Percentiles rank a stretch among this genome's conserved stretches.
phyloP scores from a whole-genome alignment of 2,329 filamentous ascomycete species.

The Lachnellula suecica region DNA sequence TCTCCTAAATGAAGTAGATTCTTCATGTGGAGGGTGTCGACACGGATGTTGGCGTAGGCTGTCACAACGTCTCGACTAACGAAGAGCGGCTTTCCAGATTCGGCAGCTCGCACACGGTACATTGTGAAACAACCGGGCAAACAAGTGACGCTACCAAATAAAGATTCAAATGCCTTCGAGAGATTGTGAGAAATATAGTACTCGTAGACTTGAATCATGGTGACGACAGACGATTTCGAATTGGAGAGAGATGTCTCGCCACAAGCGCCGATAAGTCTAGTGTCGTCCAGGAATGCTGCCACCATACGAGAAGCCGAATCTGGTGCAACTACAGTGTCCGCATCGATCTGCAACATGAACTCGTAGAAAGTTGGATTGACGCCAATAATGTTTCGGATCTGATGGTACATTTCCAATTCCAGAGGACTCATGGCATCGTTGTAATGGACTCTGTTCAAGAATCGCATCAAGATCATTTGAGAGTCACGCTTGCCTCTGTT shows the following conservation, averaged over 20 bases:
- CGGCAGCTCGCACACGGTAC: conserved; percentile 94
- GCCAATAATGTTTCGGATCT: conserved; percentile 97
- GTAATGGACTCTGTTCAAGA: conserved; percentile 98
- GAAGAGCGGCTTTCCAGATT: conserved; percentile 93
- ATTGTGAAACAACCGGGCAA: conserved; percentile 98
- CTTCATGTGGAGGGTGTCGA: conserved; percentile 98
- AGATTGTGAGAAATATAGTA: conserved; percentile 99
- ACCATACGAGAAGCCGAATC: conserved; percentile 94
- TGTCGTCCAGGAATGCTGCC: conserved; percentile 86
- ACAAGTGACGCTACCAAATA: conserved; percentile 97
- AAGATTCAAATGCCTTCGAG: conserved; percentile 92
- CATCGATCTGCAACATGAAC: conserved; percentile 93
- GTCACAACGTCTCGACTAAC: conserved; percentile 91
- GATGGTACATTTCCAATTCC: conserved; percentile 97
- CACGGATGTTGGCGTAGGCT: conserved; percentile 85
- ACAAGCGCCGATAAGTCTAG: conserved; percentile 87
- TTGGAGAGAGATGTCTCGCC: conserved; percentile 94
- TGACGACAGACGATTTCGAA: conserved; percentile 88
- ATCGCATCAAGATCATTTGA: conserved; percentile 97
- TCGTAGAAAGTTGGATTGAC: conserved; percentile 99
- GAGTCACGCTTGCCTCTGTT: conserved; percentile 99
- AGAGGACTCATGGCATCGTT: conserved; percentile 94
- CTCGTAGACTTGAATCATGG: conserved; percentile 99
- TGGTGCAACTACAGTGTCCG: conserved; percentile 88
- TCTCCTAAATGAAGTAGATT: conserved; percentile 95